Evolutionary conservation across 345 rosid genomes (phyloP), one percentile per base, ranked within the genome.

Genomic region (Euclidium syriacum): DNA sequence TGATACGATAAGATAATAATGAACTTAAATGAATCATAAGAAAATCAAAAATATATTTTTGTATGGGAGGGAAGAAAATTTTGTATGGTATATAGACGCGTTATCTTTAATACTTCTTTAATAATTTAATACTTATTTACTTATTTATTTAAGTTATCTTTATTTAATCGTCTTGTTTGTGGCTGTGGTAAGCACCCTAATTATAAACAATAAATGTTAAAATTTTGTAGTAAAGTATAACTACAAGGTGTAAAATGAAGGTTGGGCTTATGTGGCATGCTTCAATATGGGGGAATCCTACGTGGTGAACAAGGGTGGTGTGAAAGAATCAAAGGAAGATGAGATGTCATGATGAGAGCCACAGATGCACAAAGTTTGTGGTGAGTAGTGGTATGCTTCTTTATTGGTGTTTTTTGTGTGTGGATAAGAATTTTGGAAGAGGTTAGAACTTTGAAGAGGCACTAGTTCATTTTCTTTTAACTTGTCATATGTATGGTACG

Each of bases 251-350:
- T 16, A 16, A 48, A 47, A 34, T 35, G n/a, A 33, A 49, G 66
- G 24, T 26, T 22, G 43, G 53, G 58, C 38, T 4, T 14, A 25
- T 18, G 73, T 69, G 66, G 73, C 63, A 43, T 12, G 10, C 54
- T 60, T 52, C 0, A 23, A 42, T 19, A 38, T 23, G 38, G 52
- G 64, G 53, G 17, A 32, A 48, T 48, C 64, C 11, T 27, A 63
- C 64, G 75, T 71, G 75, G 35, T 57, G 50, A 36, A 5, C 30
- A 16, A 14, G 3, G 41, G 68, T 16, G 68, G 68, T 70, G 16
- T 27, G 44, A 62, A n/a, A 62, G 74, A 70, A 62, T 53, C 74
- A 71, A 71, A 71, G 11, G 40, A 17, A 34, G 64, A 63, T 71
- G 75, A 64, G 38, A 39, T 63, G 75, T 63, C 64, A 39, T 62